These are phyloP conservation scores for Eustoma russellianum DNA, from an alignment of 257 asterid species.

Conservation along the genomic window DNA sequence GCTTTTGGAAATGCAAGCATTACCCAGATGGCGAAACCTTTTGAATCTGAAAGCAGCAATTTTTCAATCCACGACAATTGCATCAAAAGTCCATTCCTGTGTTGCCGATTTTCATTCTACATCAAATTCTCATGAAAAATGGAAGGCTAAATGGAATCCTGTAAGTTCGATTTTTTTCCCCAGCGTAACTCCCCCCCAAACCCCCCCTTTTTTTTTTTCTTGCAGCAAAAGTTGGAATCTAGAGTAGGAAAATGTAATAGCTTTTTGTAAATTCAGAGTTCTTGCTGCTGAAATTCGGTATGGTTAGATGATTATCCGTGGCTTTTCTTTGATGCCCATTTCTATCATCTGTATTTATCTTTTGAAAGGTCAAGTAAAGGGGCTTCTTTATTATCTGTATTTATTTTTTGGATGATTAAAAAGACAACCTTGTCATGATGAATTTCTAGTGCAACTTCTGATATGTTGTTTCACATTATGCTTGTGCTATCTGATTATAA, in stretches of 20 bases:
- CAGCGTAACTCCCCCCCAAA: too few species aligned
- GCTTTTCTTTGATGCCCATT: too few species aligned
- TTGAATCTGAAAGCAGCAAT: slow-evolving; percentile 32
- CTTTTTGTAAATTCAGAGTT: not conserved
- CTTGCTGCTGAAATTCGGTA: not conserved
- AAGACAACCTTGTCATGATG: not conserved
- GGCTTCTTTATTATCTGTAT: too few species aligned
- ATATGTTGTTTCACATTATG: too few species aligned
- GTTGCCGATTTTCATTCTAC: slow-evolving; percentile 54
- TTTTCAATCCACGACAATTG: slow-evolving; percentile 27
- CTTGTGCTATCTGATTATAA: too few species aligned
- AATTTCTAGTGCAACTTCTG: too few species aligned
- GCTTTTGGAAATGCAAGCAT: slow-evolving; percentile 39
- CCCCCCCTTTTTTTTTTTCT: too few species aligned
- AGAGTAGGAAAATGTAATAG: not conserved
- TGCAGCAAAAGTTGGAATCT: not conserved
- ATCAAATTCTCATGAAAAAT: slow-evolving; percentile 23
- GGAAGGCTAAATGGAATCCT: slow-evolving; percentile 41
- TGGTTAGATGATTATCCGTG: not conserved
- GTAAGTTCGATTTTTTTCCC: slow-evolving; percentile 31
- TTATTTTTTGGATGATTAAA: not conserved
- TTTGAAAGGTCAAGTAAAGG: too few species aligned
- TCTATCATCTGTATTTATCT: too few species aligned
- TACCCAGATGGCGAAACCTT: slow-evolving; percentile 48
- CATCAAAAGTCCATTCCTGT: slow-evolving; percentile 18